A percentile compares a stretch with the other conserved stretches of the same genome.
phyloP scores from a whole-genome alignment of 345 rosid genomes.

The Melaleuca alternifolia region DNA sequence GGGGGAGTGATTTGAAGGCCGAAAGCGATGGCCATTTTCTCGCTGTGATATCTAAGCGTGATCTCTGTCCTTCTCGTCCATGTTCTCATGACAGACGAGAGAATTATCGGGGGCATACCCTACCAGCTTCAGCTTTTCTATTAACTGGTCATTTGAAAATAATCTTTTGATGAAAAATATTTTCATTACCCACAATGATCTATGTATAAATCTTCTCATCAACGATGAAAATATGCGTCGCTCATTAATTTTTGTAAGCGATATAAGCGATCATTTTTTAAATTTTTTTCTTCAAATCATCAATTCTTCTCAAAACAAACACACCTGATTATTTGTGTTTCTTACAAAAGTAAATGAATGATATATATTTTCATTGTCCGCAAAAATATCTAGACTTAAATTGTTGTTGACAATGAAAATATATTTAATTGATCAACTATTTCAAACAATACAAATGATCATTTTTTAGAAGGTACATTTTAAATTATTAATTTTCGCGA shows the following conservation, averaged over 20 bases:
- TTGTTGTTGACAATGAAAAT: background rate
- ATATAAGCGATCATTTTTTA: background rate
- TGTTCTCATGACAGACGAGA: constrained; percentile 48
- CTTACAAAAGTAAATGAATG: too few relatives aligned
- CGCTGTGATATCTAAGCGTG: constrained; percentile 72
- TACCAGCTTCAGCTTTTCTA: constrained; percentile 59
- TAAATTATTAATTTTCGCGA: background rate
- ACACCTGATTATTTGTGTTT: background rate
- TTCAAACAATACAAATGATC: background rate
- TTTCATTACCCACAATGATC: background rate
- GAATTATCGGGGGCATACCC: constrained; percentile 74
- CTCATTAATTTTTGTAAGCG: background rate
- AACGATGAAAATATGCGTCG: rapidly evolving
- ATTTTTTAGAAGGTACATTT: rapidly evolving
- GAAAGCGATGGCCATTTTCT: constrained; percentile 67
- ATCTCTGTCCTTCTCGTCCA: constrained; percentile 60
- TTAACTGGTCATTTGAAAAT: constrained; percentile 6
- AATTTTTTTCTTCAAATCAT: background rate
- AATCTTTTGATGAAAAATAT: background rate
- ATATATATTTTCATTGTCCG: background rate
- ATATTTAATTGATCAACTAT: background rate
- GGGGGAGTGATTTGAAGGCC: constrained; percentile 71
- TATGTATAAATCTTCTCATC: background rate
- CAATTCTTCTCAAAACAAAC: background rate
- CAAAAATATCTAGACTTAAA: background rate